These are phyloP conservation scores for Ulmus americana DNA, from an alignment of 331 rosid genomes.

Conservation along the genomic window DNA sequence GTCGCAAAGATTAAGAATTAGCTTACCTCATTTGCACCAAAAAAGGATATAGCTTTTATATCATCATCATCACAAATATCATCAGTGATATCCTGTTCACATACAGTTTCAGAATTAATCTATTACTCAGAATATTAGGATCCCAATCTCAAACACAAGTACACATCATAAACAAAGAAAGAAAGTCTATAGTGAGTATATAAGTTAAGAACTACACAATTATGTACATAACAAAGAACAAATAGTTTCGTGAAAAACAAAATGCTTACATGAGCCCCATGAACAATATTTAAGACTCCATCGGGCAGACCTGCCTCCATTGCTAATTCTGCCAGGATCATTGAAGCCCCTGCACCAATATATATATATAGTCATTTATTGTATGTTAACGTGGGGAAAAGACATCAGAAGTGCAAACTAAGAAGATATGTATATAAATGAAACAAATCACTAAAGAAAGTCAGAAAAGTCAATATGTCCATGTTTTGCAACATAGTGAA, in stretches of 20 bases:
- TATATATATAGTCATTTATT: background rate
- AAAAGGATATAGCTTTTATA: slow-evolving; percentile 49
- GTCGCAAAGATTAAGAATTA: slow-evolving; percentile 5
- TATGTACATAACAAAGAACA: background rate
- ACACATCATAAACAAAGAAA: background rate
- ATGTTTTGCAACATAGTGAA: too few relatives aligned
- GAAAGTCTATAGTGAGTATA: background rate
- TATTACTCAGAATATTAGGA: background rate
- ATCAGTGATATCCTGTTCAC: slow-evolving; percentile 45
- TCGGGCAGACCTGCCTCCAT: slow-evolving; percentile 65
- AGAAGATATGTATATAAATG: background rate
- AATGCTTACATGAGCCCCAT: slow-evolving; percentile 51
- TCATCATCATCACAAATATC: slow-evolving; percentile 56
- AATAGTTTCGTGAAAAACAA: background rate
- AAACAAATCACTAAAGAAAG: background rate
- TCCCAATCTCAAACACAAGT: background rate
- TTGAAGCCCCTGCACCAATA: slow-evolving; percentile 46
- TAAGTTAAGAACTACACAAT: background rate
- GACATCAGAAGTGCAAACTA: background rate
- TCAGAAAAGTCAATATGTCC: too few relatives aligned
- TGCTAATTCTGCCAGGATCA: slow-evolving; percentile 55
- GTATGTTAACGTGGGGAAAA: slow-evolving; percentile 9
- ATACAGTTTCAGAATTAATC: slow-evolving; percentile 5
- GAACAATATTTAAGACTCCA: slow-evolving; percentile 60
- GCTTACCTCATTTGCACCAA: slow-evolving; percentile 51